These are phyloP conservation scores for Cyberlindnera misumaiensis DNA, from an alignment of 805 yeast genomes.

Conservation along the genomic window DNA sequence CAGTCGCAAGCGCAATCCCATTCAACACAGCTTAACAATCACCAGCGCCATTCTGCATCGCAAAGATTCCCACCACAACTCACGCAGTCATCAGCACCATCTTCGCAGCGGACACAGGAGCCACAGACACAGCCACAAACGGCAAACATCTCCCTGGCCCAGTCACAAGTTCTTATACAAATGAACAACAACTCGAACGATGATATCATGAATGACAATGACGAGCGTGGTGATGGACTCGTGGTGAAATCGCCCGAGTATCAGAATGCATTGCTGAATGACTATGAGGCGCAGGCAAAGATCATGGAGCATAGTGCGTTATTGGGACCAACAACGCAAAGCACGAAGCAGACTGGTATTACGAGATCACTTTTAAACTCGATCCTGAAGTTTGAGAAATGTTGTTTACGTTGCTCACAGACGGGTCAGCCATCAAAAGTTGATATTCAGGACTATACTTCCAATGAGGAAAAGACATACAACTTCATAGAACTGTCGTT, in stretches of 20 bases:
- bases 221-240: background rate
- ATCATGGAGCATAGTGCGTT: background rate
- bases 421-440: background rate
- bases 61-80: slow-evolving; percentile 1
- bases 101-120: slow-evolving; percentile 4
- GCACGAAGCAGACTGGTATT: slow-evolving; percentile 6
- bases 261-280: background rate
- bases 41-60: slow-evolving; percentile 1
- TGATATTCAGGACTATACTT: slow-evolving; percentile 1
- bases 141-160: slow-evolving; percentile 1
- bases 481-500: slow-evolving; percentile 11
- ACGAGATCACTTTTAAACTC: slow-evolving; percentile 18
- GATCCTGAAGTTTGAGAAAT: slow-evolving; percentile 16
- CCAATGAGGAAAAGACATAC: slow-evolving; percentile 13
- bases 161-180: slow-evolving; percentile 6
- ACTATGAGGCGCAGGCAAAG: background rate
- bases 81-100: slow-evolving; percentile 5
- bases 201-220: slow-evolving; percentile 2
- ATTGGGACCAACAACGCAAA: background rate
- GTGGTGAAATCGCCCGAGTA: slow-evolving; percentile 1
- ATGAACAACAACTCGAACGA: slow-evolving; percentile 10
- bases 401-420: slow-evolving; percentile 3
- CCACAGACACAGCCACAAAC: slow-evolving; percentile 8
- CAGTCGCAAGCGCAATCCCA: slow-evolving; percentile 1
- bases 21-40: slow-evolving; percentile 2